Base-by-base conservation (phyloP, 192 early-diverging fungal species). In the Coemansia erecta region DNA sequence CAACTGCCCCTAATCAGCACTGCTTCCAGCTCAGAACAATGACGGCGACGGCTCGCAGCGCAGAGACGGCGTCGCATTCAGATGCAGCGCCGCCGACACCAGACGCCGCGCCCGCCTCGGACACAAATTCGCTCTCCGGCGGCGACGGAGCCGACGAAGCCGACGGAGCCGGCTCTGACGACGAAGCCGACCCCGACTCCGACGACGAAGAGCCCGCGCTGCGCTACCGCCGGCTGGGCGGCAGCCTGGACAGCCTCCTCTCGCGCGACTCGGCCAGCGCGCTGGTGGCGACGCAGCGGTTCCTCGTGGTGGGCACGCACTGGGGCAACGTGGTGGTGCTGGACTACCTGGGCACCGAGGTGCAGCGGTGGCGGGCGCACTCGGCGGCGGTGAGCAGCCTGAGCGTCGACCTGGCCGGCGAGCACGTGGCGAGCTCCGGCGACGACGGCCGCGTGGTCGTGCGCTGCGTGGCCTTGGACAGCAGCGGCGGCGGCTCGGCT, bases 401-500 rank as follows among this genome's bases (percentile, higher is more conserved):
- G 55, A 87, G 87, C 61, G 88, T 98, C 53, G 97, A 99, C 64
- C 53, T 80, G 13, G 79, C 81, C 33, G 92, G 85, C 48, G 97
- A 99, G 71, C 97, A 84, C 60, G 86, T 97, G 41, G 94, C 92
- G 9, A 94, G 89, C 68, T 91, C 95, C 4, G 90, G 90, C 21
- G 92, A 94, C 58, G 96, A 97, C 71, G 96, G 94, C 24, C 90
- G 90, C 39, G 90, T 99, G 0, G 83, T 88, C 3, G 90, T 99
- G 53, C 85, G 91, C 8, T 8, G 35, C 35, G 35, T 37, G 44
- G 85, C 82, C n/a, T n/a, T n/a, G n/a, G n/a, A n/a, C n/a, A n/a
- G n/a, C n/a, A n/a, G n/a, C n/a, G n/a, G n/a, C n/a, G n/a, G n/a
- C n/a, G n/a, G n/a, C n/a, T n/a, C n/a, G n/a, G n/a, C n/a, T n/a